Conservation (phyloP, 768 basidiomycete species). For the Leccinum pellstonianum region DNA sequence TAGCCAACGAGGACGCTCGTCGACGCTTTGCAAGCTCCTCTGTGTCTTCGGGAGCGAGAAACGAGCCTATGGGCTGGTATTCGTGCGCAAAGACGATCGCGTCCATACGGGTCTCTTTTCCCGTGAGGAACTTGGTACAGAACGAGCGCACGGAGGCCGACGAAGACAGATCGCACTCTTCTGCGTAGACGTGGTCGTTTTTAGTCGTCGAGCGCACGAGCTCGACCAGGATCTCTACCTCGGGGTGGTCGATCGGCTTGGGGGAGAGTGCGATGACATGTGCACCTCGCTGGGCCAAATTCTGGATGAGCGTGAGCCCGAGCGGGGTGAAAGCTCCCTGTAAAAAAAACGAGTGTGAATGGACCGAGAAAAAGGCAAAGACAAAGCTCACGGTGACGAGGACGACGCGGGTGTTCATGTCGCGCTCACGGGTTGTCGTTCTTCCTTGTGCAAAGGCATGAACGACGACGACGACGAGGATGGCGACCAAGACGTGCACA, state of each 20-base stretch:
- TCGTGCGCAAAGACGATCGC: slow-evolving; percentile 79
- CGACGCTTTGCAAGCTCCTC: slow-evolving; percentile 38
- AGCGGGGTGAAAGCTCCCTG: slow-evolving; percentile 77
- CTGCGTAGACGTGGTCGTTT: slow-evolving; percentile 79
- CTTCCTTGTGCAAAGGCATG: slow-evolving; percentile 67
- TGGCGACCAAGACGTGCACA: slow-evolving; percentile 46
- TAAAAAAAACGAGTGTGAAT: background rate
- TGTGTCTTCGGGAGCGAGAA: slow-evolving; percentile 34
- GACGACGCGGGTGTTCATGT: slow-evolving; percentile 69
- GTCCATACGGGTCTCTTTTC: slow-evolving; percentile 68
- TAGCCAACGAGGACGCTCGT: slow-evolving; percentile 56
- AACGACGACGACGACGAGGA: slow-evolving; percentile 47
- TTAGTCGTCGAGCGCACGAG: slow-evolving; percentile 65
- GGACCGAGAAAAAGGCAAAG: background rate
- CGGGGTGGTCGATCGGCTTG: slow-evolving; percentile 46
- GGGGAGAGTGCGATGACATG: slow-evolving; percentile 75
- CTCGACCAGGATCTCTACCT: slow-evolving; percentile 59
- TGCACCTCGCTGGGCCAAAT: slow-evolving; percentile 71
- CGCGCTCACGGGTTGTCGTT: slow-evolving; percentile 68
- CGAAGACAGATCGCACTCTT: slow-evolving; percentile 70
- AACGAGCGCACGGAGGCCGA: slow-evolving; percentile 68
- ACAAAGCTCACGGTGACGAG: slow-evolving; percentile 60
- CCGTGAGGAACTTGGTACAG: slow-evolving; percentile 63
- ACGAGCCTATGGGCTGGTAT: slow-evolving; percentile 60
- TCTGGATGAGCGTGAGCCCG: slow-evolving; percentile 65